Conservation (phyloP, 805 yeast species). For the Candida jianshihensis region DNA sequence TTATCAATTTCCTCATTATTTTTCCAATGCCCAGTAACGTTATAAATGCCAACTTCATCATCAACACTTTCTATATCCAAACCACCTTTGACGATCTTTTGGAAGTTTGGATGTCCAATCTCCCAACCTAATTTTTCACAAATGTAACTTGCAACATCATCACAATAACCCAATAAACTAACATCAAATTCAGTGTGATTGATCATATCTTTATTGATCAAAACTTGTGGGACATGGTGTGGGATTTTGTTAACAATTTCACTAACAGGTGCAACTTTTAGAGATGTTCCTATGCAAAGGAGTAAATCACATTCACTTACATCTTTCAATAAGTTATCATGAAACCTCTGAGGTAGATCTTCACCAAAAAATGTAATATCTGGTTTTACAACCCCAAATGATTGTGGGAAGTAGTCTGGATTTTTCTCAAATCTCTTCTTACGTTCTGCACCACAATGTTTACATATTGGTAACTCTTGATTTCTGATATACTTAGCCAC, state of each 20-base stretch:
- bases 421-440: constrained; percentile 24
- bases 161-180: constrained; percentile 72
- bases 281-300: constrained; percentile 82
- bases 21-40: constrained; percentile 24
- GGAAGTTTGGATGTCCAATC: constrained; percentile 47
- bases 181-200: constrained; percentile 75
- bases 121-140: constrained; percentile 53
- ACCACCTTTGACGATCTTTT: constrained; percentile 21
- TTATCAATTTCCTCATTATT: constrained; percentile 10
- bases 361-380: constrained; percentile 92
- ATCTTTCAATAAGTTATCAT: constrained; percentile 53
- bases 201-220: constrained; percentile 72
- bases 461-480: constrained; percentile 64
- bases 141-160: constrained; percentile 67
- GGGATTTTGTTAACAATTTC: constrained; percentile 75
- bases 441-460: constrained; percentile 48
- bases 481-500: constrained; percentile 54
- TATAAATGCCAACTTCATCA: constrained; percentile 25
- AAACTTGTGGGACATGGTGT: constrained; percentile 71
- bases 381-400: constrained; percentile 83
- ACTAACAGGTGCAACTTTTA: constrained; percentile 88
- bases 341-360: constrained; percentile 64
- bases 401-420: constrained; percentile 28
- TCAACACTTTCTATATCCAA: constrained; percentile 24
- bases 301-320: constrained; percentile 65